Conservation (phyloP, 1,284 basidiomycete species). For the Austroboletus novae-zelandiae region DNA sequence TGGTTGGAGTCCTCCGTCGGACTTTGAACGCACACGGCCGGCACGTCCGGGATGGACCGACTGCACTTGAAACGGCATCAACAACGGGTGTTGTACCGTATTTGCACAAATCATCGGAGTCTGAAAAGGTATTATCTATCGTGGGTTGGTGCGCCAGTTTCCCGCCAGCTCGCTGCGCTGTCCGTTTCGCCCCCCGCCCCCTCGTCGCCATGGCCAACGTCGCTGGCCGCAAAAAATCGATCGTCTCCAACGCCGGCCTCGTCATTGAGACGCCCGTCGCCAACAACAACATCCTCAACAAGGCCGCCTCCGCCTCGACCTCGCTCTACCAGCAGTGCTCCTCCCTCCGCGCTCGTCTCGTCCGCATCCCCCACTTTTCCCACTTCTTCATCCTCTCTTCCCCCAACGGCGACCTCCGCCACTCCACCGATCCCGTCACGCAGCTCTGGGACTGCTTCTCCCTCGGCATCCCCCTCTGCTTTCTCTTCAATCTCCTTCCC, state of each 20-base stretch:
- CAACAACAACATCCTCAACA: slow-evolving; percentile 82
- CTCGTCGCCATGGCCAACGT: slow-evolving; percentile 55
- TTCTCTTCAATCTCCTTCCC: slow-evolving; percentile 90
- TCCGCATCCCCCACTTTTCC: slow-evolving; percentile 70
- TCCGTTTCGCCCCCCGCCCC: background rate
- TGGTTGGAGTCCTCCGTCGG: slow-evolving; percentile 40
- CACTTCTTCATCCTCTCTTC: slow-evolving; percentile 65
- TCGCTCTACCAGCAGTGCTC: slow-evolving; percentile 89
- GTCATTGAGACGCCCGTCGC: slow-evolving; percentile 72
- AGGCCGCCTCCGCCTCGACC: slow-evolving; percentile 74
- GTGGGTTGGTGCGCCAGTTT: background rate
- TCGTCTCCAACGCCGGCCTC: slow-evolving; percentile 62
- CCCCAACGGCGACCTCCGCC: slow-evolving; percentile 54
- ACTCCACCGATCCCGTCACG: slow-evolving; percentile 83
- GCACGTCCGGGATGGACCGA: slow-evolving; percentile 8
- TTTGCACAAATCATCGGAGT: slow-evolving; percentile 35
- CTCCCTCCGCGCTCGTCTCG: slow-evolving; percentile 66
- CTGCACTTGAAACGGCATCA: background rate
- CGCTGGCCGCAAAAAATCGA: slow-evolving; percentile 80
- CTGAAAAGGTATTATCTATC: slow-evolving; percentile 33
- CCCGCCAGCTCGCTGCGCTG: too few relatives aligned
- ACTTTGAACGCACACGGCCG: slow-evolving; percentile 15
- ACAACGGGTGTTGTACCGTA: slow-evolving; percentile 20
- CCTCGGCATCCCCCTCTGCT: slow-evolving; percentile 91
- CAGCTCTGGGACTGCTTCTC: slow-evolving; percentile 95